These are phyloP conservation scores for Macaranga tanarius DNA, from an alignment of 441 rosid species.

Conservation along the genomic window DNA sequence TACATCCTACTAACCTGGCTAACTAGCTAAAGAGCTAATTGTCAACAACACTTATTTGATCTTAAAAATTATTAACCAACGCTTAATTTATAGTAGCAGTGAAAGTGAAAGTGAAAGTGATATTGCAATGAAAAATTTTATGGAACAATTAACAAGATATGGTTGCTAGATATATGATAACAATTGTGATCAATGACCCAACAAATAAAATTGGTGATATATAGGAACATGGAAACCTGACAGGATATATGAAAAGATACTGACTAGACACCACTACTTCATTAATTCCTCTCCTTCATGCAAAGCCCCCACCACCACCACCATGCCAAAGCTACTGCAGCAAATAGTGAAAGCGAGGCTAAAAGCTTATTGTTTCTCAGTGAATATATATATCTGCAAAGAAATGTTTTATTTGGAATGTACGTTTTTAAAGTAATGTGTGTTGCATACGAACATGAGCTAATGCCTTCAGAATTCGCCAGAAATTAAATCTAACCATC, in stretches of 20 bases:
- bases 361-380: too few species aligned
- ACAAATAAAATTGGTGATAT: not conserved
- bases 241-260: not conserved
- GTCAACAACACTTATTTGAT: not conserved
- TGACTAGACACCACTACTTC: not conserved
- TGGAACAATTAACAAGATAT: not conserved
- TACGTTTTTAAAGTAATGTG: not conserved
- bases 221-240: conserved; percentile 5
- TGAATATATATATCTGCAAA: not conserved
- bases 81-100: too few species aligned
- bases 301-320: not conserved
- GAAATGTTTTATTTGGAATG: not conserved
- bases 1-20: not conserved
- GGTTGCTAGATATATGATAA: not conserved
- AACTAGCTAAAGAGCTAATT: not conserved
- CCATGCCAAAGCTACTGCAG: not conserved
- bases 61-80: not conserved
- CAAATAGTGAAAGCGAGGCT: not conserved
- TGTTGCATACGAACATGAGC: not conserved
- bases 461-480: not conserved
- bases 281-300: not conserved
- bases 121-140: not conserved
- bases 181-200: not conserved
- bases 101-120: not conserved
- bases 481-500: not conserved